phyloP scores from a whole-genome alignment of 805 yeast genomes.

The Jamesozyma hellenica region DNA sequence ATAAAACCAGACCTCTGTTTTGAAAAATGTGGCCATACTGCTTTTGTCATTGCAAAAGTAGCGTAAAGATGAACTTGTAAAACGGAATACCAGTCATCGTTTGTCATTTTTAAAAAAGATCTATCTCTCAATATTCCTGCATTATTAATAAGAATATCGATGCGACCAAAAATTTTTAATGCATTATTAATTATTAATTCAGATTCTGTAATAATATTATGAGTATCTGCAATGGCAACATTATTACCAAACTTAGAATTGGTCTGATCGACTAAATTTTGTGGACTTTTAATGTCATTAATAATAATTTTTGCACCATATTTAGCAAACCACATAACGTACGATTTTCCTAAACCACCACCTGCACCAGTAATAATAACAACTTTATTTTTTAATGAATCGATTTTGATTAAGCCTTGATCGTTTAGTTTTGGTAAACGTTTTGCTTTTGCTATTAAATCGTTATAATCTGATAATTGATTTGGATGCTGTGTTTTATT shows the following conservation, averaged over 20 bases:
- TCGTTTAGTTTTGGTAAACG: slow-evolving; percentile 42
- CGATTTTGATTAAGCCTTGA: slow-evolving; percentile 44
- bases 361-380: slow-evolving; percentile 94
- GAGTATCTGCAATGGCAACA: slow-evolving; percentile 71
- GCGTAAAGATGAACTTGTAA: slow-evolving; percentile 75
- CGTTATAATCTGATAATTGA: slow-evolving; percentile 60
- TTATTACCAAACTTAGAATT: slow-evolving; percentile 52
- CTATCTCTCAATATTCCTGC: slow-evolving; percentile 92
- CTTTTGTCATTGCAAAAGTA: slow-evolving; percentile 68
- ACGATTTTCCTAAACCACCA: slow-evolving; percentile 85
- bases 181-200: slow-evolving; percentile 70
- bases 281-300: slow-evolving; percentile 76
- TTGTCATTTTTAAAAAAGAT: slow-evolving; percentile 76
- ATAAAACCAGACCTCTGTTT: slow-evolving; percentile 69
- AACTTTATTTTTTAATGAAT: slow-evolving; percentile 66
- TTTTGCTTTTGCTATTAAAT: slow-evolving; percentile 43
- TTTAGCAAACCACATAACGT: slow-evolving; percentile 74
- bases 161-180: slow-evolving; percentile 62
- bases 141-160: slow-evolving; percentile 80
- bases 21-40: slow-evolving; percentile 85
- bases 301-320: slow-evolving; percentile 94
- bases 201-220: slow-evolving; percentile 72
- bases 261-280: slow-evolving; percentile 65
- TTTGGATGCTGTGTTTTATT: slow-evolving; percentile 55
- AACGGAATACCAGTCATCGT: slow-evolving; percentile 74